A percentile compares a stretch with the other conserved stretches of the same genome.
Conservation (phyloP, 2,329 filamentous ascomycete genomes). For the Sporothrix variecibatus region DNA sequence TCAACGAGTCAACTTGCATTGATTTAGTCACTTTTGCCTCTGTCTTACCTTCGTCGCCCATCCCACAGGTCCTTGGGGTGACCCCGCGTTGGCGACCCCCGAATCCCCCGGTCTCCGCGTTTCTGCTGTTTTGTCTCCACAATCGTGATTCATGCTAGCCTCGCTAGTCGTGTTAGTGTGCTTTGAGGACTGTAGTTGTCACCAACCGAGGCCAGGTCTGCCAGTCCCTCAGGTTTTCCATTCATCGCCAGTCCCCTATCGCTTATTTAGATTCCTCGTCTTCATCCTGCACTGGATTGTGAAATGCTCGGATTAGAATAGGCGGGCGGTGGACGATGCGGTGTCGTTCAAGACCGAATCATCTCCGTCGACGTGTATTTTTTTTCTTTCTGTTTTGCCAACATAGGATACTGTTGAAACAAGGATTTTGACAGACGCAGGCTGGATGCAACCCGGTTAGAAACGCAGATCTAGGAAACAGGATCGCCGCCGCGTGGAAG, state of each 20-base stretch:
- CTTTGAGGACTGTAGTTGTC: not conserved
- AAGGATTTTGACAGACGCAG: not conserved
- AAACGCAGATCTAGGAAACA: no score
- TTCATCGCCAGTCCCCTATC: not conserved
- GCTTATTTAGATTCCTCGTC: conserved; percentile 5
- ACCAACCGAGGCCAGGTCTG: not conserved
- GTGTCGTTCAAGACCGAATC: conserved; percentile 5
- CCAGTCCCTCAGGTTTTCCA: not conserved
- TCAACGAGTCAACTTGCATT: not conserved
- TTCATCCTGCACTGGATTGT: not conserved
- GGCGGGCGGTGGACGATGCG: not conserved
- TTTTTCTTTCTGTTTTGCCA: not conserved
- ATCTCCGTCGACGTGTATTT: not conserved
- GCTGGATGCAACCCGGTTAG: no score
- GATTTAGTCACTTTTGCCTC: not conserved
- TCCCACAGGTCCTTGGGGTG: not conserved
- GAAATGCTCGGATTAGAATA: not conserved
- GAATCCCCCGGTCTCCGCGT: not conserved
- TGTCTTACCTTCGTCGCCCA: not conserved
- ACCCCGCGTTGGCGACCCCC: not conserved
- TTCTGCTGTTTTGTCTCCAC: not conserved
- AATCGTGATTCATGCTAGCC: conserved; percentile 8
- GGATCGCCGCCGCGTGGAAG: not conserved
- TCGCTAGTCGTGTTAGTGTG: not conserved
- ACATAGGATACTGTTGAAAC: not conserved